Percentiles rank a stretch among this genome's conserved stretches.
phyloP scores from a whole-genome alignment of 768 basidiomycete genomes.

The Russula earlei region DNA sequence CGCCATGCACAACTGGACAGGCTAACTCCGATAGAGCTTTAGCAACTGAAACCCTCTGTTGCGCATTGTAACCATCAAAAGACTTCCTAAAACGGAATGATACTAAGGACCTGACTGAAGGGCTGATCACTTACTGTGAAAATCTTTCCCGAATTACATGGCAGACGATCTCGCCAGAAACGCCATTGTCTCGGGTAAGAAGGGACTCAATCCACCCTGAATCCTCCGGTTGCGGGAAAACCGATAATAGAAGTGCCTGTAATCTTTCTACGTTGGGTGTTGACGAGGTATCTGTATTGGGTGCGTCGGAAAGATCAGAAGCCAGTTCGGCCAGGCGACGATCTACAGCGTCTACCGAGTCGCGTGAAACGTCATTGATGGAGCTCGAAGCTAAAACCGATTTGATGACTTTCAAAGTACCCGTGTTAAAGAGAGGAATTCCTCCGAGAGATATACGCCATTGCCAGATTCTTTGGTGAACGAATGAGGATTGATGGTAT shows the following conservation, averaged over 20 bases:
- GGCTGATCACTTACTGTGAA: constrained; percentile 2
- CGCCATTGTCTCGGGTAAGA: neutral
- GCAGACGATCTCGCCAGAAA: neutral
- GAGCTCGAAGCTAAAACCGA: neutral
- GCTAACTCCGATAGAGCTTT: constrained; percentile 10
- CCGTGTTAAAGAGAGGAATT: constrained; percentile 25
- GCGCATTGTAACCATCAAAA: constrained; percentile 1
- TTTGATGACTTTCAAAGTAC: constrained; percentile 22
- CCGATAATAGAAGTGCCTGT: neutral
- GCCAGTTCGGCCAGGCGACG: constrained; percentile 5
- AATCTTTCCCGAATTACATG: constrained; percentile 1
- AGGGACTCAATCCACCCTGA: neutral
- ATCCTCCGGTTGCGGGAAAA: constrained; percentile 9
- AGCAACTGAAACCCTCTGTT: neutral
- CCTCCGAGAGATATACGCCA: constrained; percentile 27
- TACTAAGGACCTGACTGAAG: neutral
- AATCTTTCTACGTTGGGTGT: neutral
- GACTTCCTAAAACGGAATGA: constrained; percentile 3
- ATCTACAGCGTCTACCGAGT: constrained; percentile 6
- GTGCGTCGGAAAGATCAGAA: neutral
- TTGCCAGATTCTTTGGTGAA: constrained; percentile 21
- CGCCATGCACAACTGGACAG: constrained; percentile 11
- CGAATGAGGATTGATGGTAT: neutral
- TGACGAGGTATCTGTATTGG: neutral
- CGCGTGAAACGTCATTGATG: constrained; percentile 1